Conservation (phyloP, 306 rosid genomes). For the Prunus campanulata region DNA sequence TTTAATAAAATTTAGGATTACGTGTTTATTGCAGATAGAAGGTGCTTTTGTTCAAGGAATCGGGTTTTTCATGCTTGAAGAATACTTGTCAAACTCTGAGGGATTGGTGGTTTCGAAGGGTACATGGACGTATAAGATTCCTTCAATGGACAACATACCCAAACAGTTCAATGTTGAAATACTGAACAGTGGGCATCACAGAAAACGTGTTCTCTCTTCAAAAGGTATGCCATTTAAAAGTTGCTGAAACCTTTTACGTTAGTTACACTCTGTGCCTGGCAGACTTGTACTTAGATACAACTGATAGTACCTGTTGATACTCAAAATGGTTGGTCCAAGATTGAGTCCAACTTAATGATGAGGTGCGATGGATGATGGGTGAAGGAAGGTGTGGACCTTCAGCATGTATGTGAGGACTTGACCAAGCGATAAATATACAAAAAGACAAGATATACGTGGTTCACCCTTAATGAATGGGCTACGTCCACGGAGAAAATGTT, state of each 20-base stretch:
- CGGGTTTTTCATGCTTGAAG: constrained; percentile 91
- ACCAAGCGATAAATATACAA: no score
- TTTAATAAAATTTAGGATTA: neutral
- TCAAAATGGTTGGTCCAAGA: no score
- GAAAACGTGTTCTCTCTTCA: constrained; percentile 77
- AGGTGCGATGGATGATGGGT: no score
- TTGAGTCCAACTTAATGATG: no score
- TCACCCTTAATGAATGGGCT: no score
- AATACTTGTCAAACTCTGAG: constrained; percentile 52
- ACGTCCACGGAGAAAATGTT: no score
- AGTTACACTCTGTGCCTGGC: neutral
- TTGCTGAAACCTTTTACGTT: neutral
- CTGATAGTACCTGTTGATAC: neutral
- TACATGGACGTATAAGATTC: constrained; percentile 93
- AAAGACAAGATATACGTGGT: no score
- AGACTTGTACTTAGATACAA: neutral
- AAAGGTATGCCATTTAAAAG: constrained; percentile 50
- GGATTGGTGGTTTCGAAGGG: constrained; percentile 68
- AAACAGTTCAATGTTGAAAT: constrained; percentile 76
- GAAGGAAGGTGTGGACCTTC: no score
- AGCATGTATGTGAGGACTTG: no score
- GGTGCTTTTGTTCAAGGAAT: constrained; percentile 94
- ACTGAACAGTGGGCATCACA: constrained; percentile 73
- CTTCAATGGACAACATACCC: constrained; percentile 83
- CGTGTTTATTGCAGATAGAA: constrained; percentile 70